These are phyloP conservation scores for Huntiella savannae DNA, from an alignment of 2,329 filamentous ascomycete genomes.

Conservation along the genomic window DNA sequence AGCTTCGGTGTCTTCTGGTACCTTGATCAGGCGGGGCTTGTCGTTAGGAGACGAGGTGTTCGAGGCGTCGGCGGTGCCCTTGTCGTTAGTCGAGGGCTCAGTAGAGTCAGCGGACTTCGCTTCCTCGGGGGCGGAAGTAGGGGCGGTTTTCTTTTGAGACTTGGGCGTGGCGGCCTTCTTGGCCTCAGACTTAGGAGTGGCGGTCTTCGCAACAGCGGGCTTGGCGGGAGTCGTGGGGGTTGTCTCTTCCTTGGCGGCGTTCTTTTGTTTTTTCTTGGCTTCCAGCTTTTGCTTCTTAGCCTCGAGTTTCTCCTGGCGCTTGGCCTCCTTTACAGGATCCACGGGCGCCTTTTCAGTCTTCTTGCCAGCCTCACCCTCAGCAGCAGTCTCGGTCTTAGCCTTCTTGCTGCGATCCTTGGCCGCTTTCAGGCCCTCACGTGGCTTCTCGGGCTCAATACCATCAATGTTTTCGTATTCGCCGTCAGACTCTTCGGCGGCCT, in stretches of 20 bases:
- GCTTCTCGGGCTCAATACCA: slow-evolving; percentile 39
- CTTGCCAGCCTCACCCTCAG: slow-evolving; percentile 25
- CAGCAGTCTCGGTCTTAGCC: slow-evolving; percentile 11
- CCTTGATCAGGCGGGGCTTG: slow-evolving; percentile 48
- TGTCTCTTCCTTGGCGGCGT: neutral
- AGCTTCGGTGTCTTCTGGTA: slow-evolving; percentile 52
- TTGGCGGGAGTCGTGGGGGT: slow-evolving; percentile 13
- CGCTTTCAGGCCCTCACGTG: slow-evolving; percentile 42
- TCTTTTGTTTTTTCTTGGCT: slow-evolving; percentile 15
- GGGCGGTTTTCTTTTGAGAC: neutral
- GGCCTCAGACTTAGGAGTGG: slow-evolving; percentile 9
- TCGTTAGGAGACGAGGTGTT: slow-evolving; percentile 29
- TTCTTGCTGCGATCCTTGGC: slow-evolving; percentile 36
- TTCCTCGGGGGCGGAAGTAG: neutral
- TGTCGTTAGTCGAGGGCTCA: slow-evolving; percentile 14
- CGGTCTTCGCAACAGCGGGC: slow-evolving; percentile 13
- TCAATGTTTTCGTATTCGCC: slow-evolving; percentile 29
- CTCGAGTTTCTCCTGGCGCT: slow-evolving; percentile 30
- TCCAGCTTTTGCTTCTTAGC: slow-evolving; percentile 23
- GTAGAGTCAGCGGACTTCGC: slow-evolving; percentile 13
- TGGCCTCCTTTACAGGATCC: slow-evolving; percentile 31
- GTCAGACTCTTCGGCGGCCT: slow-evolving; percentile 19
- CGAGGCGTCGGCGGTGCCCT: slow-evolving; percentile 31
- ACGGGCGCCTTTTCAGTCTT: slow-evolving; percentile 14
- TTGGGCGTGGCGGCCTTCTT: neutral